These are phyloP conservation scores for Mortierella sp. DNA, from an alignment of 371 early-diverging fungal species.

Conservation along the genomic window DNA sequence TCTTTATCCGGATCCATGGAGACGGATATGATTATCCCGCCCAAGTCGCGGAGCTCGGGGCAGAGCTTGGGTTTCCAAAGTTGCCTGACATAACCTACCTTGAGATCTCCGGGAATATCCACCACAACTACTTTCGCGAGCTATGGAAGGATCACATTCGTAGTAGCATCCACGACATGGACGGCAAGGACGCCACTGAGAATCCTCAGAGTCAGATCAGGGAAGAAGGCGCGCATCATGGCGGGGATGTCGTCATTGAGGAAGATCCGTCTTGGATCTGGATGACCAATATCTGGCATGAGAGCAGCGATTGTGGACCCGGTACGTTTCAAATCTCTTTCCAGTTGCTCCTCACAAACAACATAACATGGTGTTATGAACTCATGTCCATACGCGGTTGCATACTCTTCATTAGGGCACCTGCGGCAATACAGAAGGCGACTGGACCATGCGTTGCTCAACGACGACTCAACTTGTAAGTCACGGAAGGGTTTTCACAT, in stretches of 20 bases:
- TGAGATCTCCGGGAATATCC: slow-evolving; percentile 25
- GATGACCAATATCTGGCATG: slow-evolving; percentile 46
- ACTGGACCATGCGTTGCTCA: slow-evolving; percentile 15
- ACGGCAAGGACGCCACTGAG: neutral
- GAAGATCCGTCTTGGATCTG: slow-evolving; percentile 32
- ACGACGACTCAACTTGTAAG: slow-evolving; percentile 31
- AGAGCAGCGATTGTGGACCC: slow-evolving; percentile 38
- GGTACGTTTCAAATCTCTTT: slow-evolving; percentile 10
- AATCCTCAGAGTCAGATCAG: neutral
- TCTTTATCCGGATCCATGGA: slow-evolving; percentile 50
- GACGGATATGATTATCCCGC: slow-evolving; percentile 45
- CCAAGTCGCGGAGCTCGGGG: slow-evolving; percentile 6
- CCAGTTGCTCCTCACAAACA: too few species aligned
- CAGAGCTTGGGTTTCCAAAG: slow-evolving; percentile 12
- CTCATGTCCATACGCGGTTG: too few species aligned
- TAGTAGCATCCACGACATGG: neutral
- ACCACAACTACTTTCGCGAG: slow-evolving; percentile 19
- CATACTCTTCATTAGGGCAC: slow-evolving; percentile 9
- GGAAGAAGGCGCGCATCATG: too few species aligned
- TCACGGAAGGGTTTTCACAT: neutral
- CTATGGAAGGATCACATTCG: neutral
- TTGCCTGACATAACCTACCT: slow-evolving; percentile 25
- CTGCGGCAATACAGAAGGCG: slow-evolving; percentile 42
- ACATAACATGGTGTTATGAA: too few species aligned
- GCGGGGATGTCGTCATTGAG: neutral